A percentile compares a stretch with the other conserved stretches of the same genome.
phyloP scores from a whole-genome alignment of 352 stramenopile species.

The Pythium rhizo-oryzae region DNA sequence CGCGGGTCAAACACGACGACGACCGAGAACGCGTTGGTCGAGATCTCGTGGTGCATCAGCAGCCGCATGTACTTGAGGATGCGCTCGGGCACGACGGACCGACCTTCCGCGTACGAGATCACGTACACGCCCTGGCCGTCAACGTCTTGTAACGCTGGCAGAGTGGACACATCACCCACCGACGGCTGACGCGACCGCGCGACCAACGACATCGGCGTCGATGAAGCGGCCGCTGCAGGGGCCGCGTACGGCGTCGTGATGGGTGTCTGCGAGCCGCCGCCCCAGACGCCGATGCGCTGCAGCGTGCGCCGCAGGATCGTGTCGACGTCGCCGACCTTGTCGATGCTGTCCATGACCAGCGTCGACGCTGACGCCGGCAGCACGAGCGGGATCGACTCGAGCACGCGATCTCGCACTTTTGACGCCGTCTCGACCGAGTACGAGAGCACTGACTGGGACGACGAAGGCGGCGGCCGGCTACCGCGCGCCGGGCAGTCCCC shows the following conservation, averaged over 20 bases:
- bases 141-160: slow-evolving; percentile 24
- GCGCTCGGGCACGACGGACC: slow-evolving; percentile 68
- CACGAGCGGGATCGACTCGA: slow-evolving; percentile 60
- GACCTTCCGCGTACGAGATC: slow-evolving; percentile 76
- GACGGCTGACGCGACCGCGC: slow-evolving; percentile 7
- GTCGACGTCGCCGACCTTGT: slow-evolving; percentile 77
- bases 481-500: slow-evolving; percentile 46
- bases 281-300: slow-evolving; percentile 75
- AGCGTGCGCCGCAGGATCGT: slow-evolving; percentile 68
- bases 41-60: slow-evolving; percentile 85
- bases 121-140: slow-evolving; percentile 61
- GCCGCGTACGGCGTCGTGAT: slow-evolving; percentile 76
- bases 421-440: slow-evolving; percentile 71
- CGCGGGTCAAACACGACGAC: slow-evolving; percentile 74
- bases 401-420: slow-evolving; percentile 58
- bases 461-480: neutral
- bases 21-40: slow-evolving; percentile 84
- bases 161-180: slow-evolving; percentile 5
- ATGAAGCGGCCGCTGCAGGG: slow-evolving; percentile 2
- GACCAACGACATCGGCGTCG: neutral
- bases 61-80: slow-evolving; percentile 88
- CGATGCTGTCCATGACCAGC: slow-evolving; percentile 62
- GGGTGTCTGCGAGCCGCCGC: slow-evolving; percentile 78
- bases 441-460: slow-evolving; percentile 49
- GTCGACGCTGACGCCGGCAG: slow-evolving; percentile 50